Evolutionary conservation across 2,329 filamentous ascomycete species (phyloP), one percentile per base, ranked within the genome.

Genomic region (Colletotrichum navitas): DNA sequence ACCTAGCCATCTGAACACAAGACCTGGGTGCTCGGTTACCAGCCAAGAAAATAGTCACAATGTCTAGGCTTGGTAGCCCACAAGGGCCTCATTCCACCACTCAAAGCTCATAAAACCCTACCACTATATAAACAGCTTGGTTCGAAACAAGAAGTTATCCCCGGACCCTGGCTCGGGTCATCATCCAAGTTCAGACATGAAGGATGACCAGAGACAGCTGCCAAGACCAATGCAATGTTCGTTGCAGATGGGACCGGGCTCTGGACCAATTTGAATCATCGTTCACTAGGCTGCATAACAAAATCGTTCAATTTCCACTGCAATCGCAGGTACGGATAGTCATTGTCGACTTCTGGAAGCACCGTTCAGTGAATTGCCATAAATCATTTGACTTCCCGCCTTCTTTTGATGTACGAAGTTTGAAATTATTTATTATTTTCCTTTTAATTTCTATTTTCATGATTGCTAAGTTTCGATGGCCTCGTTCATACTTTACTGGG

Each of bases 291-390:
- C 49, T 8, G 26, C 26, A 52, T 16, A 2, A 12, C 29, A 16
- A 29, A 54, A 34, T 18, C 16, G 3, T 11, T 54, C 24, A 5
- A n/a, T 18, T 18, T 21, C 11, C 7, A n/a, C 3, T n/a, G 26
- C 1, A 2, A 1, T 34, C 18, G 26, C 18, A 5, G 3, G 12
- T 34, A n/a, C n/a, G n/a, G n/a, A n/a, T n/a, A n/a, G n/a, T n/a
- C n/a, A 21, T 2, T 29, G 11, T 34, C 34, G 2, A 11, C 14
- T 11, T 21, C 5, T 32, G 16, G 16, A 21, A 11, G 56, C 3
- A 5, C 14, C 3, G 1, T 6, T 29, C 24, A 4, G 14, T 18
- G 14, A 10, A 24, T 49, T n/a, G 10, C 1, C 8, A 29, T 29
- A 29, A 29, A 29, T 2, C 4, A 4, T 29, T 29, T 29, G 2